Evolutionary conservation across 129 eudicot species (phyloP), one percentile per base, ranked within the genome.

Genomic region (Chrysanthemum makinoi): DNA sequence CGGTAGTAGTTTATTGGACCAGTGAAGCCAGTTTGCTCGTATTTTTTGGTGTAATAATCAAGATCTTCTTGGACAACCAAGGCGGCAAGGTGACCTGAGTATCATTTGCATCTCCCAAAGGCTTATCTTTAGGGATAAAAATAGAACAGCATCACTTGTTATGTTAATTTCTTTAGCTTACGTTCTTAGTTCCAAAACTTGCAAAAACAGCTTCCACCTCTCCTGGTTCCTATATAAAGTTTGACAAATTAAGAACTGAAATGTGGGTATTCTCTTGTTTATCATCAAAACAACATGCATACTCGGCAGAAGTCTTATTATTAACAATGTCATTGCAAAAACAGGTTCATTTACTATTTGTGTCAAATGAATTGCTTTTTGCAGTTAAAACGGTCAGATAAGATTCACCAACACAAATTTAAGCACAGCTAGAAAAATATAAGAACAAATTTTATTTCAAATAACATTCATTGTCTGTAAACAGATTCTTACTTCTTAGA

Each of bases 1-100:
- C 90, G 86, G 80, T 88, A 91, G 83, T 91, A 91, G 64, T 91
- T 91, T 22, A 88, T 3, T 54, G 74, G 92, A 18, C 97, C 97
- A 1, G 88, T 83, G 77, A 87, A 91, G 44, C 97, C 97, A 13
- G 85, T 81, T 72, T 81, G 67, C n/a, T 83, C 81, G 48, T 74
- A 92, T 22, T 77, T 87, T 76, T 56, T 62, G 39, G 77, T 63
- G 55, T 83, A 92, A 48, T 89, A 89, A 17, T 84, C 74, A 6
- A 89, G 43, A n/a, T 89, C 96, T 43, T 80, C 83, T 69, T 86
- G 1, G 91, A 71, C 65, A 92, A 54, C 96, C 96, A 92, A 51
- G 86, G 16, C 14, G 93, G 85, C 80, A 83, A 72, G 49, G 53
- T 44, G 26, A 70, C 51, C 0, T 78, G 81, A 30, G 72, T 19